Evolutionary conservation across 2,329 filamentous ascomycete species (phyloP).

Genomic region (Colletotrichum simmondsii): DNA sequence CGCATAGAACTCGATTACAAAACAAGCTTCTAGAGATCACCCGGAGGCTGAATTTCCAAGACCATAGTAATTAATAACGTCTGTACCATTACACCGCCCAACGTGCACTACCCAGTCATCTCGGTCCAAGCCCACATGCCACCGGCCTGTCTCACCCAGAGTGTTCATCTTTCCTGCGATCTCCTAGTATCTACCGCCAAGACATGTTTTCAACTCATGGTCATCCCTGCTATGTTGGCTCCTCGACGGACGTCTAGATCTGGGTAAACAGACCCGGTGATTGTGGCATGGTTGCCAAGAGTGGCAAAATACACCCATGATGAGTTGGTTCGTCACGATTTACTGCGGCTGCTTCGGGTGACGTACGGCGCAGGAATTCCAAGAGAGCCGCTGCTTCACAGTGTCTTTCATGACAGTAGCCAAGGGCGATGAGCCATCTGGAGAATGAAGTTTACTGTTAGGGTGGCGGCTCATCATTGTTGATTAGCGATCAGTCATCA

Average conservation of each 20-base stretch:
- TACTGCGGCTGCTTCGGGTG: neutral
- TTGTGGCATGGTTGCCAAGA: neutral
- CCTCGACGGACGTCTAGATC: neutral
- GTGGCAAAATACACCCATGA: neutral
- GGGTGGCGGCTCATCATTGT: neutral
- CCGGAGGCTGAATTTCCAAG: neutral
- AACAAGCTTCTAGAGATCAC: slow-evolving; percentile 11
- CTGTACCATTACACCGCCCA: neutral
- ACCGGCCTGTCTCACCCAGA: slow-evolving; percentile 1
- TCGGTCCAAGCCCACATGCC: neutral
- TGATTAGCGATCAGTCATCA: neutral
- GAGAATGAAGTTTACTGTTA: neutral
- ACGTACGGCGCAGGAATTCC: neutral
- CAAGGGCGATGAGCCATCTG: neutral
- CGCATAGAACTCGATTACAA: neutral
- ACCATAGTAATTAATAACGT: neutral
- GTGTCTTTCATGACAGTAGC: neutral
- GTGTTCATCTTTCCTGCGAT: slow-evolving; percentile 1
- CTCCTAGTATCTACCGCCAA: neutral
- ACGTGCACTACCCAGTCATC: neutral
- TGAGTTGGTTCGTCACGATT: neutral
- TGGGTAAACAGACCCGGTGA: neutral
- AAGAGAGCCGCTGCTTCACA: neutral
- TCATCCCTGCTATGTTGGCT: neutral
- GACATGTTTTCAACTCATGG: neutral